Evolutionary conservation across 495 filamentous ascomycete species (phyloP), one percentile per base, ranked within the genome.

Genomic region (Penicillium pulvis): DNA sequence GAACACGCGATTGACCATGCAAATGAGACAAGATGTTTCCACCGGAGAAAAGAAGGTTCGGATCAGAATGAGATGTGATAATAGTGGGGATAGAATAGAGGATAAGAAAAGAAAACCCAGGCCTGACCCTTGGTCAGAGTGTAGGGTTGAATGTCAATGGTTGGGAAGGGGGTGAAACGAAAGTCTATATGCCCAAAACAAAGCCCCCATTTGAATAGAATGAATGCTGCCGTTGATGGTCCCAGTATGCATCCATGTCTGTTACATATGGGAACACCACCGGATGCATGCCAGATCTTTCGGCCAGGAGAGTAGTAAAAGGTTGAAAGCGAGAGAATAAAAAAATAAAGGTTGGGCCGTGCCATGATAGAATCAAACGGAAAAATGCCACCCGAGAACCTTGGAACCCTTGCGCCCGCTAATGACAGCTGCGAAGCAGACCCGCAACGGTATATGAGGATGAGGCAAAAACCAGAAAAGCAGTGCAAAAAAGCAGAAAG

Each of bases 371-470:
- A 54, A 63, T 51, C 42, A 47, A 51, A 62, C 51, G 56, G 23
- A 57, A 43, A 73, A 71, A 69, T 71, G 67, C 74, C 71, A 69
- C 67, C 67, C 68, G 57, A 66, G 65, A 65, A 58, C 71, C 70
- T 65, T 68, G 71, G 70, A 64, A 58, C 71, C 70, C 66, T 68
- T 72, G 70, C 73, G 73, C 74, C 74, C 73, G 74, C 74, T 77
- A 72, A 75, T 75, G 70, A 72, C 61, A 74, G 72, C 74, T 74
- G 70, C 63, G 61, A 70, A 69, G 69, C 57, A 65, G 65, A 73
- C 66, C 59, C 47, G 65, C 65, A 60, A 68, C 62, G 69, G 60
- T 61, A 57, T 66, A 68, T 71, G 66, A 68, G 63, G 50, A 64
- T 64, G 47, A 65, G 64, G 63, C 59, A 60, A 65, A 63, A 58